phyloP scores from a whole-genome alignment of 192 early-diverging fungal genomes.

The Thoreauomyces humboldtii region DNA sequence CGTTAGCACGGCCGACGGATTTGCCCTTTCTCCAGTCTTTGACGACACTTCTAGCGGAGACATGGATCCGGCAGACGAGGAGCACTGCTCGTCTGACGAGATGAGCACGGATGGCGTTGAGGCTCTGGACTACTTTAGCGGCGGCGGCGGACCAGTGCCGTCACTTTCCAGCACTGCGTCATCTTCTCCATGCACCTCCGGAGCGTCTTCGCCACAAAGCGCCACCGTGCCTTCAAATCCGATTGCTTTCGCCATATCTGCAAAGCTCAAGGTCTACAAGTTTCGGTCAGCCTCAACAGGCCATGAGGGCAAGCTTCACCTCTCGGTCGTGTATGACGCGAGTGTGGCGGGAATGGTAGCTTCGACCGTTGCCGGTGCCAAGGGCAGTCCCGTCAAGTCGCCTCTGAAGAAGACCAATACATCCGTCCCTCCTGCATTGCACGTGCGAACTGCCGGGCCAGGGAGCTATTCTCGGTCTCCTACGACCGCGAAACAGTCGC shows the following conservation, averaged over 20 bases:
- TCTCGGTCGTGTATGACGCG: constrained; percentile 50
- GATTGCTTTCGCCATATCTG: constrained; percentile 30
- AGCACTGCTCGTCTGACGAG: background rate
- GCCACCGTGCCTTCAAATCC: background rate
- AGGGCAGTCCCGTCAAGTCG: background rate
- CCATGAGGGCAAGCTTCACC: constrained; percentile 31
- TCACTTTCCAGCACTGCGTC: background rate
- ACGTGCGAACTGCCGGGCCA: no score
- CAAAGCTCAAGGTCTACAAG: constrained; percentile 44
- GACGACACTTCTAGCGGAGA: background rate
- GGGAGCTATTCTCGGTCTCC: no score
- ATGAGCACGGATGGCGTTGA: background rate
- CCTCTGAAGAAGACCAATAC: background rate
- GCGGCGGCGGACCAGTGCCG: no score
- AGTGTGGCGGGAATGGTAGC: constrained; percentile 20
- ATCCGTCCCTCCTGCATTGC: no score
- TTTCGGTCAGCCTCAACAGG: constrained; percentile 36
- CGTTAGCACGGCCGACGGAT: constrained; percentile 42
- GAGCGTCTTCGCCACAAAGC: background rate
- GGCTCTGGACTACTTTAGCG: background rate
- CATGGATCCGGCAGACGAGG: background rate
- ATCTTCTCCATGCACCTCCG: background rate
- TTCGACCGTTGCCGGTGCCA: background rate
- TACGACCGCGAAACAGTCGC: no score
- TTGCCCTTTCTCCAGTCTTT: constrained; percentile 19